Conservation (phyloP, 2,329 filamentous ascomycete genomes). For the Neonectria faginata region DNA sequence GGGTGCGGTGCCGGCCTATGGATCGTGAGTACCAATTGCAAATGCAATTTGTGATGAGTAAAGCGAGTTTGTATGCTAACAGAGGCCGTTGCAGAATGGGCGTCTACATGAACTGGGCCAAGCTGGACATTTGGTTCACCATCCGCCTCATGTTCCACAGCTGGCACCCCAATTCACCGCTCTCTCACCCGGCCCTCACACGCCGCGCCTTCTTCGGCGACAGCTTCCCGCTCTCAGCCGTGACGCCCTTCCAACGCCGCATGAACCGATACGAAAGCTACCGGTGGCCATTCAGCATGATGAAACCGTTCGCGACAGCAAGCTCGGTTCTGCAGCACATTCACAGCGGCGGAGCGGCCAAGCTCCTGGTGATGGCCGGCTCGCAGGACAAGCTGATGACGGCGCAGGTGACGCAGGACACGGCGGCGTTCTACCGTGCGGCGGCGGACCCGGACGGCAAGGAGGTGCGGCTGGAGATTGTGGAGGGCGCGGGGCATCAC, state of each 20-base stretch:
- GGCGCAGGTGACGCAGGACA: constrained; percentile 49
- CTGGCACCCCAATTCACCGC: constrained; percentile 63
- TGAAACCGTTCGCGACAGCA: constrained; percentile 57
- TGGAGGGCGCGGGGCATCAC: constrained; percentile 62
- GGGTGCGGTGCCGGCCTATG: constrained; percentile 60
- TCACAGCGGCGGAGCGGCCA: constrained; percentile 39
- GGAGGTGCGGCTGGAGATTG: constrained; percentile 56
- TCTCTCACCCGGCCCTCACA: constrained; percentile 62
- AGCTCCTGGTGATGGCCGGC: constrained; percentile 56
- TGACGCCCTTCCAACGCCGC: constrained; percentile 56
- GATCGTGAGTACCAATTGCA: constrained; percentile 38
- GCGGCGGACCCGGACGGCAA: constrained; percentile 29
- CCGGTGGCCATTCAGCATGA: constrained; percentile 63
- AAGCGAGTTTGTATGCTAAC: constrained; percentile 3
- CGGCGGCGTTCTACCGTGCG: constrained; percentile 49
- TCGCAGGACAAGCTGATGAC: constrained; percentile 57
- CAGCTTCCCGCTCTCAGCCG: constrained; percentile 53
- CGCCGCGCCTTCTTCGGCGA: constrained; percentile 64
- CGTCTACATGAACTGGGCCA: constrained; percentile 60
- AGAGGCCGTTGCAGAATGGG: constrained; percentile 50
- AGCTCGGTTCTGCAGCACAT: constrained; percentile 55
- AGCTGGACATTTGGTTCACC: constrained; percentile 61
- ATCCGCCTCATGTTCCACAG: constrained; percentile 59
- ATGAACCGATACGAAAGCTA: constrained; percentile 64
- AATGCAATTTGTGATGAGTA: not conserved